Evolutionary conservation across 129 eudicot genomes (phyloP), one percentile per base, ranked within the genome.

Genomic region (Centella asiatica): DNA sequence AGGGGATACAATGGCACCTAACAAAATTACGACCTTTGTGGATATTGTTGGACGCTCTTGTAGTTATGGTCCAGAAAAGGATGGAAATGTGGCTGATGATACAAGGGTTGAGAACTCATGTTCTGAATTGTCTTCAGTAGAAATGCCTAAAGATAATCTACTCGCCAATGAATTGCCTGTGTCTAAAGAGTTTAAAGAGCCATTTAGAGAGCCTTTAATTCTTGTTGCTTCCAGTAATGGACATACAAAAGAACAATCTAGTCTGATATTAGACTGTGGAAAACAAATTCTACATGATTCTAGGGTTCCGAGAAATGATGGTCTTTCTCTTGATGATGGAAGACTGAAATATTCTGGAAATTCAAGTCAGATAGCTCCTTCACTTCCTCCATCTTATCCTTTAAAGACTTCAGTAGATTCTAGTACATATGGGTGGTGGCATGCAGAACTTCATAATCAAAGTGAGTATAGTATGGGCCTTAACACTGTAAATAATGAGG

Each of bases 1-100:
- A 67, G 81, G 75, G 53, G 70, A 52, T n/a, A 64, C 75, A 51
- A 56, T 56, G 69, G 63, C 71, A 47, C 75, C 88, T 49, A 75
- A 66, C 64, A 84, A 79, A 51, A 72, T 70, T 74, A 76, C 90
- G 62, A 74, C 79, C 53, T 88, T 84, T 84, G 89, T 88, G 65
- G 93, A 88, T 77, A 72, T 88, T 65, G 93, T 88, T 62, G 96
- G 86, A 60, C 76, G 89, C 33, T 66, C 88, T 33, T 69, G 64
- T 74, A 68, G 51, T 75, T 68, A 81, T 54, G 68, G 72, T 64
- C 68, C 72, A 2, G 88, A 76, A 64, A 83, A 71, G 74, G 90
- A 83, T 72, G 76, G 69, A 34, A 68, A 51, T 68, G 72, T 47
- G 28, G 70, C 57, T 42, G 76, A 84, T 57, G 82, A 82, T 63